Percentiles rank a stretch among this genome's conserved stretches.
Evolutionary conservation across 345 rosid species (phyloP).

Genomic region (Arabis alpina): DNA sequence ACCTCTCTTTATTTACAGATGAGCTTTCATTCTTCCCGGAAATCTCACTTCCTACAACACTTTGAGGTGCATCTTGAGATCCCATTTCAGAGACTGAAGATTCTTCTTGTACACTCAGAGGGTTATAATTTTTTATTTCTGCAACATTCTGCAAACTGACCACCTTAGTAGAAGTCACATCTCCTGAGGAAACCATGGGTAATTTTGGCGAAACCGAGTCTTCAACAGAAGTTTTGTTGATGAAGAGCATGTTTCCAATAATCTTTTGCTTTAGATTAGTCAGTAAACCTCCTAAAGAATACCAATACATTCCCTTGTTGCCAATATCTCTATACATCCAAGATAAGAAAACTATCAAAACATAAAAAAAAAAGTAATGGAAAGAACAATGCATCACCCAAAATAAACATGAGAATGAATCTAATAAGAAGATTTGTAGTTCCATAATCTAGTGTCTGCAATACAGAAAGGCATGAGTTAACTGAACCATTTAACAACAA

Average conservation of each 20-base stretch:
- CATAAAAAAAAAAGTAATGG: too few species aligned
- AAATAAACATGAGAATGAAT: neutral
- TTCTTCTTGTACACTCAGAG: conserved; percentile 13
- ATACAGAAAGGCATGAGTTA: neutral
- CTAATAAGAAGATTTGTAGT: neutral
- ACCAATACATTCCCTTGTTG: conserved; percentile 33
- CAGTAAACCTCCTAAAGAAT: conserved; percentile 36
- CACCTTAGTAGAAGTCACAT: conserved; percentile 11
- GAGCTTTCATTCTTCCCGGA: conserved; percentile 9
- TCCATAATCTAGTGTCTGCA: neutral
- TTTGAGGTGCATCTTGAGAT: conserved; percentile 26
- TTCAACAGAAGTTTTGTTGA: conserved; percentile 22
- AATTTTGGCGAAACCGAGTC: conserved; percentile 22
- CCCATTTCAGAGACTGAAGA: conserved; percentile 11
- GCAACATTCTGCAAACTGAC: conserved; percentile 1
- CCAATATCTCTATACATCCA: conserved; percentile 27
- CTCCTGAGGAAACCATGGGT: conserved; percentile 3
- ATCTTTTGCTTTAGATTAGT: conserved; percentile 38
- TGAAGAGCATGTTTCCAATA: conserved; percentile 10
- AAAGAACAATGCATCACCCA: conserved; percentile 3
- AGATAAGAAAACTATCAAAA: neutral
- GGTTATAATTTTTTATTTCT: neutral
- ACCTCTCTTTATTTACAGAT: conserved; percentile 10
- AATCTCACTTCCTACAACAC: conserved; percentile 7
- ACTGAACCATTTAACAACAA: neutral